phyloP scores from a whole-genome alignment of 192 early-diverging fungal genomes.

The Coemansia sp. region DNA sequence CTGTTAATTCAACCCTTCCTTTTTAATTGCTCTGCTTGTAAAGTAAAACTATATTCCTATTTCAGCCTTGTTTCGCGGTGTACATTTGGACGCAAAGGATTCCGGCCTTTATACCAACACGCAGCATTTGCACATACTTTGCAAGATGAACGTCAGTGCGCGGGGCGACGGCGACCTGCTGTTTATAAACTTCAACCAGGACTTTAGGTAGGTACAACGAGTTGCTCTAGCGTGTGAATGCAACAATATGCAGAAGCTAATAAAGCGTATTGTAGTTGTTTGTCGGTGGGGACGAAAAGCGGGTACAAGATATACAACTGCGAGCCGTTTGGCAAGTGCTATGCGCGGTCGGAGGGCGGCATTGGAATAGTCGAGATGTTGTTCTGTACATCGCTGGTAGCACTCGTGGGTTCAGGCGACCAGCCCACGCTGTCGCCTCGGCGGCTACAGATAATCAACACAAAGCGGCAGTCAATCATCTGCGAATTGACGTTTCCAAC shows the following conservation, averaged over 20 bases:
- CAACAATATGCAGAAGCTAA: neutral
- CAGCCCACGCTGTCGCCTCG: constrained; percentile 84
- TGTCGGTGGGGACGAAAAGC: constrained; percentile 77
- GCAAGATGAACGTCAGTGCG: constrained; percentile 65
- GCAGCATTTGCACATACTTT: neutral
- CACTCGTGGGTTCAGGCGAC: constrained; percentile 91
- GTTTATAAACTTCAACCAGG: constrained; percentile 84
- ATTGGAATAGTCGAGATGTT: constrained; percentile 97
- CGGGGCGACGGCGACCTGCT: constrained; percentile 66
- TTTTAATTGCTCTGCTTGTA: neutral
- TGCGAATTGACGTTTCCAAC: constrained; percentile 96
- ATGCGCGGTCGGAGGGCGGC: constrained; percentile 83
- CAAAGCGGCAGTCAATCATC: constrained; percentile 96
- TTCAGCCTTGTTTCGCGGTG: neutral
- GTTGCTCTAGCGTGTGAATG: neutral
- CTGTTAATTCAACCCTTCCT: neutral
- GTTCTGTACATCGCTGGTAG: constrained; percentile 95
- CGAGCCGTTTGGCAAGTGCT: constrained; percentile 95
- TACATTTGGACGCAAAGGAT: neutral
- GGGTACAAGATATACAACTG: constrained; percentile 98
- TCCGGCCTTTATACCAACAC: neutral
- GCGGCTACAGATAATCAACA: constrained; percentile 92
- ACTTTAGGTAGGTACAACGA: constrained; percentile 58
- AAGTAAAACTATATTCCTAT: neutral
- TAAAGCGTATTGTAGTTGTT: constrained; percentile 60